These are phyloP conservation scores for Metschnikowia lochheadii DNA, from an alignment of 805 yeast species.

Conservation along the genomic window DNA sequence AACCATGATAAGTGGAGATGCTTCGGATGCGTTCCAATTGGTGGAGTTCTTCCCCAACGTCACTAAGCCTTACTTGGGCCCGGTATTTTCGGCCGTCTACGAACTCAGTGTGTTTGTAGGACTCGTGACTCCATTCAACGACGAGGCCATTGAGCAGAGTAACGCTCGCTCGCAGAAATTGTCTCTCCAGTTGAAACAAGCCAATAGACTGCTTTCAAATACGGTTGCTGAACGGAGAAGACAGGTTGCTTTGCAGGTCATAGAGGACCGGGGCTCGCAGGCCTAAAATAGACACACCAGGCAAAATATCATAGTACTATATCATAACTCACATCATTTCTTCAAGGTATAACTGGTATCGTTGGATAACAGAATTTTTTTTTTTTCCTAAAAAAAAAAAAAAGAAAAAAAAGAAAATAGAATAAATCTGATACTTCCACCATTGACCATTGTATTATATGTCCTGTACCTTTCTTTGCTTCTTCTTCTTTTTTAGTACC, in stretches of 20 bases:
- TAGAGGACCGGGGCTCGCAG: constrained; percentile 54
- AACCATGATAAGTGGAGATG: constrained; percentile 62
- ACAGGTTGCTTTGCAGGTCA: constrained; percentile 70
- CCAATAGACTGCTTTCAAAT: constrained; percentile 34
- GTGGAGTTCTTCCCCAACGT: constrained; percentile 79
- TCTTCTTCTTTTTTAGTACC: too few relatives aligned
- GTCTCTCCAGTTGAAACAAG: constrained; percentile 44
- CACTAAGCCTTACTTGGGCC: constrained; percentile 47
- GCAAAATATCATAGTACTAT: too few relatives aligned
- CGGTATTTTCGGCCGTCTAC: constrained; percentile 42
- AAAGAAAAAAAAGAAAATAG: too few relatives aligned
- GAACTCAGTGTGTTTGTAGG: constrained; percentile 40
- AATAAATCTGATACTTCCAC: too few relatives aligned
- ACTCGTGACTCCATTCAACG: constrained; percentile 58
- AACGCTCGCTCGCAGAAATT: constrained; percentile 68
- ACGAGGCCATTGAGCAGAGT: constrained; percentile 66
- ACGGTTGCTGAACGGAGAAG: constrained; percentile 70
- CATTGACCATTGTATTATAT: too few relatives aligned
- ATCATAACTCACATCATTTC: too few relatives aligned
- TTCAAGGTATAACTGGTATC: too few relatives aligned
- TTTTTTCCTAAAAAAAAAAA: too few relatives aligned
- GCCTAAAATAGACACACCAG: background rate
- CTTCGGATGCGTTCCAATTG: constrained; percentile 82
- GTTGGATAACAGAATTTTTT: too few relatives aligned
- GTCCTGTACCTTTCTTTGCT: too few relatives aligned